Evolutionary conservation across 305 asterid species (phyloP), one percentile per base, ranked within the genome.

Genomic region (Plantago rigida): DNA sequence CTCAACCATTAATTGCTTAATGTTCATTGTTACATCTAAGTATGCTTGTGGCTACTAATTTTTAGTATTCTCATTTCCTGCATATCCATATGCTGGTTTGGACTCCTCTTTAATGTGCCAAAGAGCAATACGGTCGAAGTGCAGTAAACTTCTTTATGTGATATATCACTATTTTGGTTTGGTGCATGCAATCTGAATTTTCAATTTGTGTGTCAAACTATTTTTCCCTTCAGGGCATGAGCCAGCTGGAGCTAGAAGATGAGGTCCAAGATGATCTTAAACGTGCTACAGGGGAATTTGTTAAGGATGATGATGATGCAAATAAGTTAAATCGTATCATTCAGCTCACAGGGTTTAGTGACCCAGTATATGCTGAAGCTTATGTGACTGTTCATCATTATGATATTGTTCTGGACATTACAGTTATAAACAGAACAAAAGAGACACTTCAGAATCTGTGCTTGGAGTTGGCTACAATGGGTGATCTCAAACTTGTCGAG

Each of bases 191-290:
- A 26, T 42, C 41, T 19, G 13, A 41, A 10, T 58, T 15, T 3
- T 39, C 2, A 11, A 15, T 34, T 44, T 22, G 22, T 61, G 45
- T 59, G 11, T 51, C 36, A 29, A 56, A 45, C 69, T 69, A 42
- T 51, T 69, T 56, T 58, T 70, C 60, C 42, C 12, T 41, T 47
- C 62, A 87, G 97, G 96, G 96, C 55, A 83, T 89, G 97, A 90
- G 96, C 83, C 97, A 76, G 69, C 77, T 90, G 77, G 97, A 90
- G 82, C 77, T 90, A 68, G 97, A 90, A 79, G 97, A 90, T 76
- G 79, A 78, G 63, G 96, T 90, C 69, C 96, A 90, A 71, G 97
- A 90, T 75, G 96, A 90, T 76, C 78, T 90, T 59, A 90, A 84
- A 68, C 97, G 97, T 71, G 97, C 97, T 44, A 90, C 97, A 39